phyloP scores from a whole-genome alignment of 352 stramenopile genomes.

The Thraustochytrium striatum region DNA sequence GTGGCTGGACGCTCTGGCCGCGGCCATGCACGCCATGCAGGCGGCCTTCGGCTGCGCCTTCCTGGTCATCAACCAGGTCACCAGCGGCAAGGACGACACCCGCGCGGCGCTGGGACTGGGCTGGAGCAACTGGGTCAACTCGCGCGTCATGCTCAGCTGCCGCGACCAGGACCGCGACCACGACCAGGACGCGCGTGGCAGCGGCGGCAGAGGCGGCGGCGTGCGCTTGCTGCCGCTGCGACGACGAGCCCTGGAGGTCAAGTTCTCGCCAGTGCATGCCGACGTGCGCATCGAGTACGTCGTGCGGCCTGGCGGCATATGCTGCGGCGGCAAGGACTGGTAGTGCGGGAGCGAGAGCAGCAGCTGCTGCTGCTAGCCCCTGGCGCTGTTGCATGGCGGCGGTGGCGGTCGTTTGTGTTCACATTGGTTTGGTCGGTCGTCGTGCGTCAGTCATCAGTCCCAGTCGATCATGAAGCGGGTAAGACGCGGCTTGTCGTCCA shows the following conservation, averaged over 20 bases:
- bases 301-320: not conserved
- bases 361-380: not conserved
- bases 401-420: not conserved
- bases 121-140: slow-evolving; percentile 40
- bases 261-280: not conserved
- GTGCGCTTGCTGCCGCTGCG: too few relatives aligned
- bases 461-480: slow-evolving; percentile 67
- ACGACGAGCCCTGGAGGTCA: not conserved
- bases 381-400: not conserved
- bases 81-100: not conserved
- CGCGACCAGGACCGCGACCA: too few relatives aligned
- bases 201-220: too few relatives aligned
- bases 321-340: too few relatives aligned
- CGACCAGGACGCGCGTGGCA: too few relatives aligned
- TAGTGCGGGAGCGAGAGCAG: too few relatives aligned
- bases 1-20: not conserved
- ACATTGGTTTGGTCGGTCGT: not conserved
- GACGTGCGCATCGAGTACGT: not conserved
- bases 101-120: slow-evolving; percentile 8
- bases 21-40: not conserved
- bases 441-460: too few relatives aligned
- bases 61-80: slow-evolving; percentile 31
- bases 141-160: slow-evolving; percentile 32
- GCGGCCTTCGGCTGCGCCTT: not conserved
- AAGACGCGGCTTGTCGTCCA: slow-evolving; percentile 43